A percentile compares a stretch with the other conserved stretches of the same genome.
Evolutionary conservation across 305 asterid genomes (phyloP).

Genomic region (Solanum chacoense): DNA sequence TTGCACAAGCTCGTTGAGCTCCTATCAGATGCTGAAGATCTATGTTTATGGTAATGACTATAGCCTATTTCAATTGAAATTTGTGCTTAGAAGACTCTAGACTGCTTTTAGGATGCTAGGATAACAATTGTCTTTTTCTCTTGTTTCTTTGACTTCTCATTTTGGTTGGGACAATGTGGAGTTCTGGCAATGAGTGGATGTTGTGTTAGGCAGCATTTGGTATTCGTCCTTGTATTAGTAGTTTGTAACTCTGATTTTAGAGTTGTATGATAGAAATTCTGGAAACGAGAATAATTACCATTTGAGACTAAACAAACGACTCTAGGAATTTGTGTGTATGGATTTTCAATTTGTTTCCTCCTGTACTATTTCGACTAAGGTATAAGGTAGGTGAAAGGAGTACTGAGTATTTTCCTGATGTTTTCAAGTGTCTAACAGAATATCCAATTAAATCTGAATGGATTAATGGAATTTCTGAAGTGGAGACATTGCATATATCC

Average conservation of each 20-base stretch:
- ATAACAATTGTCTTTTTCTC: neutral
- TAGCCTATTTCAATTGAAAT: neutral
- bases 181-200: neutral
- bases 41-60: slow-evolving; percentile 54
- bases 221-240: neutral
- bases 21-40: slow-evolving; percentile 52
- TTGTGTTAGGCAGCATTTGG: neutral
- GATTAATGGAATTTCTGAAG: neutral
- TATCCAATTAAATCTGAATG: neutral
- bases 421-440: neutral
- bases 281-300: neutral
- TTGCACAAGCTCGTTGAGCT: slow-evolving; percentile 46
- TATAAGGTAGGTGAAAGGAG: neutral
- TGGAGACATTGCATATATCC: neutral
- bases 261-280: neutral
- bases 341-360: neutral
- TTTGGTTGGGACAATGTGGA: neutral
- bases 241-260: neutral
- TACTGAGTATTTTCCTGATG: neutral
- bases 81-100: neutral
- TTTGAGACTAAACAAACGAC: neutral
- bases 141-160: neutral
- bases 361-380: neutral
- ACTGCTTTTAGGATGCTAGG: neutral
- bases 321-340: neutral